A percentile compares a stretch with the other conserved stretches of the same genome.
Conservation (phyloP, 768 basidiomycete genomes). For the Mycena albidolilacea region DNA sequence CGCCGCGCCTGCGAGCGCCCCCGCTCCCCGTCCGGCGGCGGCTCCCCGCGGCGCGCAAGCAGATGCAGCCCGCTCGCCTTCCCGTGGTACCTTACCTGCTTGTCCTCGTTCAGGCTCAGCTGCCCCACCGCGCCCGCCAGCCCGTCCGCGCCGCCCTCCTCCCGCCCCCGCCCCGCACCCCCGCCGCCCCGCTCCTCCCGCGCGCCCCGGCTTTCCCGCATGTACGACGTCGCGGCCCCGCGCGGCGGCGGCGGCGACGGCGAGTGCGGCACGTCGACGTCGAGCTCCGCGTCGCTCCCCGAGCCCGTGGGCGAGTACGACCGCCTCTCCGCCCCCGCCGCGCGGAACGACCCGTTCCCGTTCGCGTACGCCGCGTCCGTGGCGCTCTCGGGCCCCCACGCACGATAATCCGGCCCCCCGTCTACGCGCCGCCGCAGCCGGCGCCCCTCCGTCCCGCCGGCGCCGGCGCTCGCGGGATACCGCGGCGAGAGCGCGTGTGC, state of each 20-base stretch:
- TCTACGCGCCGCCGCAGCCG: constrained; percentile 35
- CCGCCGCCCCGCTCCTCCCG: not conserved
- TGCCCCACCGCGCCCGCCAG: constrained; percentile 85
- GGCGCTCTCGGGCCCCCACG: not conserved
- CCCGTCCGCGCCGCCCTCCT: constrained; percentile 49
- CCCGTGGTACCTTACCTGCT: constrained; percentile 89
- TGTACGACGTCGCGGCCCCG: constrained; percentile 2
- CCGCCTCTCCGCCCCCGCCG: constrained; percentile 34
- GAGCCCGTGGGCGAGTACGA: constrained; percentile 10
- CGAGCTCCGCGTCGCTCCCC: constrained; percentile 59
- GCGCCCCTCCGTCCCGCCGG: constrained; percentile 4
- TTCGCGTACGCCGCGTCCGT: not conserved
- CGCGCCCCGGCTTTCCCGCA: constrained; percentile 29
- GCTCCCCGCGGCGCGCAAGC: constrained; percentile 47
- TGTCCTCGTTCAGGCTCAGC: constrained; percentile 89
- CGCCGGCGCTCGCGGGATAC: not conserved
- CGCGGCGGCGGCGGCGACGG: not conserved
- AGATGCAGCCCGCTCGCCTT: constrained; percentile 88
- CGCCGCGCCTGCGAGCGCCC: constrained; percentile 46
- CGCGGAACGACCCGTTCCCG: not conserved
- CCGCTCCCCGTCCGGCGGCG: not conserved
- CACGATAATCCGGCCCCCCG: constrained; percentile 10
- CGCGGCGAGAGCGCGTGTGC: constrained; percentile 26
- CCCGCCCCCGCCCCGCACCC: constrained; percentile 41
- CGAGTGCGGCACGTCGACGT: constrained; percentile 27